phyloP scores from a whole-genome alignment of 179 eudicot genomes.

The Patellifolia procumbens region DNA sequence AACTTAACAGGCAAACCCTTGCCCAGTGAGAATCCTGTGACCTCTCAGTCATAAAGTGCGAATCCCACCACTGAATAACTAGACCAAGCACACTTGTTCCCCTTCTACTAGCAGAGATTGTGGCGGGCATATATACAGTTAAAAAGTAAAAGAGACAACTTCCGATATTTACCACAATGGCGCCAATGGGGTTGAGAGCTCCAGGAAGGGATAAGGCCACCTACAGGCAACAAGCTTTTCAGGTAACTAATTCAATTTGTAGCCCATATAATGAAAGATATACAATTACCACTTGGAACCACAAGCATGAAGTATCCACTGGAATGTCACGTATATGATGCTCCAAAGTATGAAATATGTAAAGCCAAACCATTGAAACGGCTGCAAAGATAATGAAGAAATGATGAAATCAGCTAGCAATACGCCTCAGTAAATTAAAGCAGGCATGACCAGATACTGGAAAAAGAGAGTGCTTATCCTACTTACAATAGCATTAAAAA shows the following conservation, averaged over 20 bases:
- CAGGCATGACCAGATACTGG: neutral
- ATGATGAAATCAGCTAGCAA: neutral
- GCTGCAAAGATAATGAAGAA: conserved; percentile 43
- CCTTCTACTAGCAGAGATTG: too few relatives aligned
- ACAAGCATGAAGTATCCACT: conserved; percentile 83
- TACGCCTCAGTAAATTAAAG: neutral
- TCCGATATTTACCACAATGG: conserved; percentile 65
- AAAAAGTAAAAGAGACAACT: neutral
- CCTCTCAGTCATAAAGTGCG: too few relatives aligned
- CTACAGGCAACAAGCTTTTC: conserved; percentile 39
- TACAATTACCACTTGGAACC: conserved; percentile 56
- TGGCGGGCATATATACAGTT: too few relatives aligned
- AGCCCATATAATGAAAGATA: neutral
- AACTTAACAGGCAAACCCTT: too few relatives aligned
- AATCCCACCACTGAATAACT: too few relatives aligned
- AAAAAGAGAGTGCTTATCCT: neutral
- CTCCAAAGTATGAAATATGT: conserved; percentile 67
- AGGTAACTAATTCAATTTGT: neutral
- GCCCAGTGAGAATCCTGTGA: too few relatives aligned
- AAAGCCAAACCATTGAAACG: conserved; percentile 71
- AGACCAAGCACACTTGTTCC: too few relatives aligned
- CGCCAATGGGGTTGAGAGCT: conserved; percentile 80
- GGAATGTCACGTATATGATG: conserved; percentile 54
- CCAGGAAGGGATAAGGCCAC: conserved; percentile 99
- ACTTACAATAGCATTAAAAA: conserved; percentile 67